Conservation (phyloP, 1,284 basidiomycete genomes). For the Naganishia sp. region DNA sequence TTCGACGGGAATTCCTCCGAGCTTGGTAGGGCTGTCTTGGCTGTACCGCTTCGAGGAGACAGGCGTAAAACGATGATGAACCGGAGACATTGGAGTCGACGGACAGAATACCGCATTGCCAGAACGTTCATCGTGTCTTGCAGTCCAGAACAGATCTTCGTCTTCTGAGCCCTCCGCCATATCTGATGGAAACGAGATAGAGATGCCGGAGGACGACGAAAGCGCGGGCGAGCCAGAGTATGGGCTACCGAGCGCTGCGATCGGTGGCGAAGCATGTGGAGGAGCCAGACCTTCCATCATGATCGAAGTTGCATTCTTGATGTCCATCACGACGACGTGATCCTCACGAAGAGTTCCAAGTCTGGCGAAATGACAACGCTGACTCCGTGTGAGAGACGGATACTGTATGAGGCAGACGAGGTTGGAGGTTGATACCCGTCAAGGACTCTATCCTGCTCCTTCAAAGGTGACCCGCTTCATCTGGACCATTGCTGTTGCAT, state of each 20-base stretch:
- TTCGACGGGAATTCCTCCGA: constrained; percentile 23
- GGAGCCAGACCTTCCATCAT: neutral
- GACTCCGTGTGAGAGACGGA: too few relatives aligned
- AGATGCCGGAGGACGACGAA: constrained; percentile 11
- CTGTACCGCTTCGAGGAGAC: neutral
- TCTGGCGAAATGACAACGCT: neutral
- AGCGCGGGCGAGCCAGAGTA: constrained; percentile 6
- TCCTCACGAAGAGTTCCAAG: constrained; percentile 8
- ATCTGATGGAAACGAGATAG: constrained; percentile 4
- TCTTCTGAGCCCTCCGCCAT: neutral
- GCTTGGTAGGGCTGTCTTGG: constrained; percentile 18
- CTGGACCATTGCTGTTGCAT: too few relatives aligned
- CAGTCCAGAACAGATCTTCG: constrained; percentile 25
- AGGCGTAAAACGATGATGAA: neutral
- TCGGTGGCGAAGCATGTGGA: neutral
- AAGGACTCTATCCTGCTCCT: too few relatives aligned
- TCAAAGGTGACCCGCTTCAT: too few relatives aligned
- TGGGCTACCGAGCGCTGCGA: neutral
- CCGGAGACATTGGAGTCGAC: neutral
- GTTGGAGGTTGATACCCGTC: too few relatives aligned
- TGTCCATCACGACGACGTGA: neutral
- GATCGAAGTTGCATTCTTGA: too few relatives aligned
- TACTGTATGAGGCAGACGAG: neutral
- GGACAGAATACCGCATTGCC: neutral
- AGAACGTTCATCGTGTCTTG: neutral